Evolutionary conservation across 805 yeast species (phyloP).

Genomic region (Yarrowia hollandica): DNA sequence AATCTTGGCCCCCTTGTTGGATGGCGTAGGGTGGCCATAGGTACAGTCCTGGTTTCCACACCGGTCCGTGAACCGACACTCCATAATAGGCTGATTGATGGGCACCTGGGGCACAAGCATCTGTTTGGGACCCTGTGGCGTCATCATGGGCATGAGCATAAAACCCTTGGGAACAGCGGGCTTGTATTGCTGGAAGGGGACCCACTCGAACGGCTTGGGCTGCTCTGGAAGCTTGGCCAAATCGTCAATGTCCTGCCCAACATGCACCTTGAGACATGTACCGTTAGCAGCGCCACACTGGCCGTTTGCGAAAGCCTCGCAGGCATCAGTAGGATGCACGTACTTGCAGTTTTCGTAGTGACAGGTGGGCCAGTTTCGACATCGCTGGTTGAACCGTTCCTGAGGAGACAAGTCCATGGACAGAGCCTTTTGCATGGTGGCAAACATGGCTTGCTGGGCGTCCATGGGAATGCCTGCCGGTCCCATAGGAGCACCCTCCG

Average conservation of each 20-base stretch:
- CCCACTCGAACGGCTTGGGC: conserved; percentile 25
- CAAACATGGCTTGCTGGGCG: conserved; percentile 13
- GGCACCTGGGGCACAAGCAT: conserved; percentile 57
- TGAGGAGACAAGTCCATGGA: background rate
- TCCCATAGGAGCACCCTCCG: background rate
- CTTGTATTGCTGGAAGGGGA: background rate
- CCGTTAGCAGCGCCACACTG: conserved; percentile 78
- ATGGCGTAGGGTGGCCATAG: conserved; percentile 90
- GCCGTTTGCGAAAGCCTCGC: conserved; percentile 63
- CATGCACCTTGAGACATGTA: conserved; percentile 79
- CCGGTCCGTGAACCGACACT: conserved; percentile 74
- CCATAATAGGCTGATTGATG: conserved; percentile 43
- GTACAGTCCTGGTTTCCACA: conserved; percentile 82
- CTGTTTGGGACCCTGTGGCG: conserved; percentile 15
- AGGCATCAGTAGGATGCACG: conserved; percentile 77
- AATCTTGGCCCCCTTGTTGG: conserved; percentile 71
- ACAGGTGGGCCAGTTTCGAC: conserved; percentile 44
- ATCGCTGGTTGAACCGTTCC: conserved; percentile 33
- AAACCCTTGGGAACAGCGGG: conserved; percentile 7
- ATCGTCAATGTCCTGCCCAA: conserved; percentile 62
- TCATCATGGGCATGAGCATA: conserved; percentile 21
- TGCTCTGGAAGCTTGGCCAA: conserved; percentile 26
- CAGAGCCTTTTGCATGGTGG: conserved; percentile 15
- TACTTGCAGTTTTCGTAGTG: conserved; percentile 53
- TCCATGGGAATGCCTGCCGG: background rate